Evolutionary conservation across 2,329 filamentous ascomycete species (phyloP), one percentile per base, ranked within the genome.

Genomic region (Sporothrix pallida): DNA sequence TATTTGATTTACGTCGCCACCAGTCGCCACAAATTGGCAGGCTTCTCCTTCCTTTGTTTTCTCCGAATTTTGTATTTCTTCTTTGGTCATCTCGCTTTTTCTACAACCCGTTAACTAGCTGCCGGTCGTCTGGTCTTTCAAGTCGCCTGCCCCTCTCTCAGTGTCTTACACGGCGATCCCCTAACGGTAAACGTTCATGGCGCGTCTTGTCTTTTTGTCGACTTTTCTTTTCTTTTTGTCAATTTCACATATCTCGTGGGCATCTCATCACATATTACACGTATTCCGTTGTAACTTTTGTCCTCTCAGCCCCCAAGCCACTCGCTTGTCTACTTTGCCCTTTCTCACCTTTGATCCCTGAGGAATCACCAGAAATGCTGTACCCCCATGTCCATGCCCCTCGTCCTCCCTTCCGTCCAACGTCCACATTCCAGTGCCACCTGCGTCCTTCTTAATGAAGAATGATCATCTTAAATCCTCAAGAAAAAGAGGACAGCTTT

Each of bases 261-360:
- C 62, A 26, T 26, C 42, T 7, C 62, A 13, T 67, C 62, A 23
- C 62, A 15, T 26, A 37, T 37, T 37, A 37, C 31, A 3, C 2
- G 31, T 7, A 37, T 5, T 37, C 31, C 31, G 31, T 7, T 37
- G 31, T 37, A 65, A 48, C 62, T 48, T 63, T 5, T 20, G 46
- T 9, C 44, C 63, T 13, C 63, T 68, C 63, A 68, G 62, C 62
- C 60, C 37, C 62, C 62, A 67, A 67, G 62, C 62, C 62, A 67
- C 62, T 67, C 42, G 62, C 42, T 52, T 17, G 12, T 68, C n/a
- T 26, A 26, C 23, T 26, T 26, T 3, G 3, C 23, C 23, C 23
- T 26, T 26, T 26, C 23, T 26, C 23, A 26, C 23, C 23, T 26
- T 46, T 15, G 52, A 13, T 60, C 56, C 56, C 26, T 37, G 56